These are phyloP conservation scores for Malus fusca DNA, from an alignment of 306 rosid species.

Conservation along the genomic window DNA sequence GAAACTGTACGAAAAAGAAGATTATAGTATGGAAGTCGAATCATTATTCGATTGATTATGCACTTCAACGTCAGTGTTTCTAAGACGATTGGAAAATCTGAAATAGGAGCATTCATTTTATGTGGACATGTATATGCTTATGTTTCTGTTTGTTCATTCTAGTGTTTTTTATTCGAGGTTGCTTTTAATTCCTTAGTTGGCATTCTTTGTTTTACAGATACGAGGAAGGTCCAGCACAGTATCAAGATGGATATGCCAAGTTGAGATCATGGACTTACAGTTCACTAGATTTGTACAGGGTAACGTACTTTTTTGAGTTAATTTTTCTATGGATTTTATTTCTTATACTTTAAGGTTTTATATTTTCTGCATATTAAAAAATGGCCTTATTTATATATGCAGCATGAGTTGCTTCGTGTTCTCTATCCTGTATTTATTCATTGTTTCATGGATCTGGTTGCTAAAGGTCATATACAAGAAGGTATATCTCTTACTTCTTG, in stretches of 20 bases:
- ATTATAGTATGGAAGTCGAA: neutral
- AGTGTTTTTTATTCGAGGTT: neutral
- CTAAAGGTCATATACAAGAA: constrained; percentile 88
- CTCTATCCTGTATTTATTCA: constrained; percentile 94
- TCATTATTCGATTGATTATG: neutral
- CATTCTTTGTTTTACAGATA: constrained; percentile 29
- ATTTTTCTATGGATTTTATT: neutral
- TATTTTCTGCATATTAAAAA: neutral
- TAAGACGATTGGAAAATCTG: neutral
- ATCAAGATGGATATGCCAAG: constrained; percentile 76
- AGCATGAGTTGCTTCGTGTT: constrained; percentile 95
- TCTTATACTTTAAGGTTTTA: neutral
- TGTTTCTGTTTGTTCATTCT: neutral
- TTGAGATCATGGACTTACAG: constrained; percentile 76
- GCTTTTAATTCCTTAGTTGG: neutral
- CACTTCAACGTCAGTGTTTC: neutral
- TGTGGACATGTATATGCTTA: neutral
- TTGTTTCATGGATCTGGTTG: constrained; percentile 96
- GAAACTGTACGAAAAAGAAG: neutral
- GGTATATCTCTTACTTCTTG: constrained; percentile 33
- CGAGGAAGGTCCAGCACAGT: constrained; percentile 69
- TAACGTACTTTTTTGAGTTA: constrained; percentile 2
- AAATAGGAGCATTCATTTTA: neutral
- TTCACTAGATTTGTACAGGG: constrained; percentile 85
- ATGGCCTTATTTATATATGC: constrained; percentile 14